A percentile compares a stretch with the other conserved stretches of the same genome.
Conservation (phyloP, 2,329 filamentous ascomycete species). For the Magnaporthiopsis incrustans region DNA sequence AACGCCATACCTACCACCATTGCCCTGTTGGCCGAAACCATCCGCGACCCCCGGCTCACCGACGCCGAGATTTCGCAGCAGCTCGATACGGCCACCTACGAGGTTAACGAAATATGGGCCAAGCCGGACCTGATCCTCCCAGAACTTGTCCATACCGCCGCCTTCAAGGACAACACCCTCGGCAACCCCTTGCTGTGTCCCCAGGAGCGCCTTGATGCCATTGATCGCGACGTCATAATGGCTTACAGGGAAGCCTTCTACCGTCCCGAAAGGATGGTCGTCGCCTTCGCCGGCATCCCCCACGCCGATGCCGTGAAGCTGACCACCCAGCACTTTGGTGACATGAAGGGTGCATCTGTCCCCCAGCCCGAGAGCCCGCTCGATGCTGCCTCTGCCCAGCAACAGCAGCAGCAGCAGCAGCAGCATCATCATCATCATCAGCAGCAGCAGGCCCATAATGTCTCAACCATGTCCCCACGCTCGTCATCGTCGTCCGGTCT, state of each 20-base stretch:
- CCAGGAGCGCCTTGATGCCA: slow-evolving; percentile 67
- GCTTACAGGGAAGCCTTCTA: slow-evolving; percentile 80
- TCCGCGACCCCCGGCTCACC: slow-evolving; percentile 76
- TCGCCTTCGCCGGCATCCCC: slow-evolving; percentile 88
- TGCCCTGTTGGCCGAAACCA: slow-evolving; percentile 83
- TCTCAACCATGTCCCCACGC: slow-evolving; percentile 20
- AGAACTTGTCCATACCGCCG: slow-evolving; percentile 90
- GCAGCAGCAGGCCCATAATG: slow-evolving; percentile 4
- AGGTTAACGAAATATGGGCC: slow-evolving; percentile 95
- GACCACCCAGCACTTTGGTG: slow-evolving; percentile 80
- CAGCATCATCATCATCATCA: too few relatives aligned
- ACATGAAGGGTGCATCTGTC: slow-evolving; percentile 57
- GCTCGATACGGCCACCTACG: slow-evolving; percentile 85
- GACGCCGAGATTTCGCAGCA: slow-evolving; percentile 82
- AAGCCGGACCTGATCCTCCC: slow-evolving; percentile 95
- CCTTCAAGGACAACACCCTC: slow-evolving; percentile 91
- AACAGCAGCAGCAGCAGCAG: slow-evolving; percentile 2
- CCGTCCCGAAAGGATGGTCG: slow-evolving; percentile 81
- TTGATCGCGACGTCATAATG: slow-evolving; percentile 65
- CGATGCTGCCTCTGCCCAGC: background rate
- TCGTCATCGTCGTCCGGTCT: slow-evolving; percentile 47
- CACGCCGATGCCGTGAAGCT: slow-evolving; percentile 73
- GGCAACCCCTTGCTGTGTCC: slow-evolving; percentile 92
- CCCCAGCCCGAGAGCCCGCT: slow-evolving; percentile 20
- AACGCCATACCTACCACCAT: slow-evolving; percentile 76